Percentiles rank a stretch among this genome's conserved stretches.
Evolutionary conservation across 1,139 yeast genomes (phyloP).

Genomic region (Suhomyces chickasaworum): DNA sequence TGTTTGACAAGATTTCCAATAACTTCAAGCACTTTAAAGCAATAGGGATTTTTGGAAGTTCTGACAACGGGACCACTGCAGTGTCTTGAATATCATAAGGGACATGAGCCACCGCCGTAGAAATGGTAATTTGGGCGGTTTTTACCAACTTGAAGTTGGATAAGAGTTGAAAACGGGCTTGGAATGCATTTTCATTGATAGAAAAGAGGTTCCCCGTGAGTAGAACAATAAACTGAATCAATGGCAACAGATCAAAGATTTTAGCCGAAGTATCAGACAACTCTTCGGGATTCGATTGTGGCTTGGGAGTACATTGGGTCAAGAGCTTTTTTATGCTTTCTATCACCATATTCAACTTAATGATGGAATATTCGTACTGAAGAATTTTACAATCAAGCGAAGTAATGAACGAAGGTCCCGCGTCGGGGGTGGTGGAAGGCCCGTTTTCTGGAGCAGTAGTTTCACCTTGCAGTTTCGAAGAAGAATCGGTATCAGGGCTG

Average conservation of each 20-base stretch:
- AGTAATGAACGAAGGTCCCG: conserved; percentile 17
- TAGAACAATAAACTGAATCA: conserved; percentile 42
- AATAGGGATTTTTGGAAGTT: conserved; percentile 32
- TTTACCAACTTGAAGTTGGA: conserved; percentile 44
- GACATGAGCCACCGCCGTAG: conserved; percentile 41
- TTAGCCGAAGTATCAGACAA: background rate
- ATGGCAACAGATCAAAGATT: conserved; percentile 21
- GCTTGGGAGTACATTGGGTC: conserved; percentile 10
- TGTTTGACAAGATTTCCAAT: conserved; percentile 37
- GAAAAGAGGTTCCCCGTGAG: conserved; percentile 50
- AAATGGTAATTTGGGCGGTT: conserved; percentile 30
- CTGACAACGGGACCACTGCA: conserved; percentile 31
- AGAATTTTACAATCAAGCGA: conserved; percentile 40
- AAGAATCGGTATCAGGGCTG: background rate
- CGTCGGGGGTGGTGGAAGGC: background rate
- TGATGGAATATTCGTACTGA: conserved; percentile 44
- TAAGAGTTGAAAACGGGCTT: conserved; percentile 44
- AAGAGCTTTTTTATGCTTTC: conserved; percentile 21
- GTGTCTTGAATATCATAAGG: conserved; percentile 44
- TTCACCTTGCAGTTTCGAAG: background rate
- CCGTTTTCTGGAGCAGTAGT: background rate
- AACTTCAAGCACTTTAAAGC: conserved; percentile 39
- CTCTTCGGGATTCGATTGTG: background rate
- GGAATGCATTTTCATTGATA: conserved; percentile 50
- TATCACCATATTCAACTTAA: conserved; percentile 32